These are phyloP conservation scores for Penicillium canescens DNA, from an alignment of 495 filamentous ascomycete species.

Conservation along the genomic window DNA sequence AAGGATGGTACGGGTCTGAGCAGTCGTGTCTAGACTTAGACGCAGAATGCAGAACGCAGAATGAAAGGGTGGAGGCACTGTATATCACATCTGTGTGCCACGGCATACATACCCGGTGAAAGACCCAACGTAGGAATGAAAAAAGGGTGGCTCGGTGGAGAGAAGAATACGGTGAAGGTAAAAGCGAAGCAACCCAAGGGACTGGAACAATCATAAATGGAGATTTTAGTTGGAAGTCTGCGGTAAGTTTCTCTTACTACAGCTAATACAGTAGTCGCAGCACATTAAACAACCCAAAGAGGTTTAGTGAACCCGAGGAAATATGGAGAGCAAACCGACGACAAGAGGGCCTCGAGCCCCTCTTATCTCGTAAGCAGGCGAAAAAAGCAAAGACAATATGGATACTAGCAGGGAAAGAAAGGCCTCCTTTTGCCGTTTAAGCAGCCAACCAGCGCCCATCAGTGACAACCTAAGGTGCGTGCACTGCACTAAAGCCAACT, in stretches of 20 bases:
- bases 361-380: neutral
- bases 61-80: constrained; percentile 1
- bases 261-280: neutral
- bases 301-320: too few relatives aligned
- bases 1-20: neutral
- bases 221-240: neutral
- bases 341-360: neutral
- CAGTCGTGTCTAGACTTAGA: neutral
- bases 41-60: neutral
- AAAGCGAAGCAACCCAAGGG: neutral
- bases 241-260: neutral
- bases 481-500: neutral
- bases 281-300: neutral
- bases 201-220: too few relatives aligned
- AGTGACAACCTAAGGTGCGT: too few relatives aligned
- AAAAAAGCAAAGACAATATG: neutral
- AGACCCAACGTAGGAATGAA: neutral
- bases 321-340: neutral
- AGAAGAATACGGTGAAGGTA: constrained; percentile 3
- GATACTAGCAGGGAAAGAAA: too few relatives aligned
- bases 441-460: neutral
- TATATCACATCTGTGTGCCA: constrained; percentile 8
- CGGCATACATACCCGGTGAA: constrained; percentile 1
- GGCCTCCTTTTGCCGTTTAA: neutral
- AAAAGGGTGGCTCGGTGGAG: neutral